A percentile compares a stretch with the other conserved stretches of the same genome.
These are phyloP conservation scores for Aspergillus ochraceus DNA, from an alignment of 2,329 filamentous ascomycete genomes.

Conservation along the genomic window DNA sequence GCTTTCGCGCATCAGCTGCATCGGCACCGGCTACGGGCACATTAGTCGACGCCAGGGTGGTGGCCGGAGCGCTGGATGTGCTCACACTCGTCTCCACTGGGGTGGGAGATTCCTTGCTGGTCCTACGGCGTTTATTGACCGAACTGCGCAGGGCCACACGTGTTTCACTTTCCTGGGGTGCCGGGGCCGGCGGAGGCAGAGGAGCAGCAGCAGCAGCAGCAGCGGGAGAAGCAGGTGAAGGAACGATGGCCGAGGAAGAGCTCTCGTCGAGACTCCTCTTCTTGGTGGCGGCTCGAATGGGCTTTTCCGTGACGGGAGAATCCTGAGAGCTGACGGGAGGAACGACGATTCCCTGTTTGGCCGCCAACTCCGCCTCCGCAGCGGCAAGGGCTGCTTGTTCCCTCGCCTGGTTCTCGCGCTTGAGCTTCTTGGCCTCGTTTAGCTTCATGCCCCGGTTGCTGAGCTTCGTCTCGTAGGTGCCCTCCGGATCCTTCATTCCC, in stretches of 20 bases:
- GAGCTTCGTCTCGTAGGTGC: constrained; percentile 51
- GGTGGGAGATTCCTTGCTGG: constrained; percentile 31
- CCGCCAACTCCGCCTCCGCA: constrained; percentile 19
- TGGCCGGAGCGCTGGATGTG: constrained; percentile 43
- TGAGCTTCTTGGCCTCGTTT: constrained; percentile 62
- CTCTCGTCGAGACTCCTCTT: constrained; percentile 59
- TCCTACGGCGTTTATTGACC: constrained; percentile 41
- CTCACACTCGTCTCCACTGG: constrained; percentile 17
- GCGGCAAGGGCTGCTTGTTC: constrained; percentile 45
- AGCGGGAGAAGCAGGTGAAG: constrained; percentile 1
- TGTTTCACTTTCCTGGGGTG: constrained; percentile 17
- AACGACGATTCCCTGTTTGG: constrained; percentile 16
- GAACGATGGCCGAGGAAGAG: constrained; percentile 25
- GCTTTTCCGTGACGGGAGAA: constrained; percentile 16
- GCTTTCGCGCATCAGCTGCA: constrained; percentile 21
- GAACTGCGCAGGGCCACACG: constrained; percentile 28
- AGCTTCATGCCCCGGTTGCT: constrained; percentile 62
- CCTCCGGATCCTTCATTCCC: constrained; percentile 38
- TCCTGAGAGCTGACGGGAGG: background rate
- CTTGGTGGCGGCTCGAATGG: constrained; percentile 21
- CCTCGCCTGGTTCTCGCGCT: constrained; percentile 53
- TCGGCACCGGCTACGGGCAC: constrained; percentile 26
- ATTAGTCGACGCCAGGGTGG: constrained; percentile 32
- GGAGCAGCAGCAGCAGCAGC: constrained; percentile 2
- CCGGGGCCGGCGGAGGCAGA: constrained; percentile 18